Percentiles rank a stretch among this genome's conserved stretches.
These are phyloP conservation scores for Phytophthora vignae DNA, from an alignment of 352 stramenopile genomes.

Conservation along the genomic window DNA sequence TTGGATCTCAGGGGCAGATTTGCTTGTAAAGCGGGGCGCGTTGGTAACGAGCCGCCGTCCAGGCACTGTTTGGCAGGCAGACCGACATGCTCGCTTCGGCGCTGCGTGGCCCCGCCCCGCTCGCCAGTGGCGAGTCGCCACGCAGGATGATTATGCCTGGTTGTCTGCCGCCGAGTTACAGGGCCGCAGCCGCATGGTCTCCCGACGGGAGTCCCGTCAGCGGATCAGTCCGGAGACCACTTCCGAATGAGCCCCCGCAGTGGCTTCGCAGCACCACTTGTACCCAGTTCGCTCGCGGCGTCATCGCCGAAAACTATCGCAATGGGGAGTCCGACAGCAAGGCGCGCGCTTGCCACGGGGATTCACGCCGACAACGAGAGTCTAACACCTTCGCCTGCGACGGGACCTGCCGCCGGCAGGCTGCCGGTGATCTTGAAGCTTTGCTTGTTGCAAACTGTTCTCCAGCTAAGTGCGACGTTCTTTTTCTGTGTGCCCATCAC, in stretches of 20 bases:
- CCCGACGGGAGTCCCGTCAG: too few species aligned
- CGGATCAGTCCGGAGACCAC: neutral
- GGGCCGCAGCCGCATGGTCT: too few species aligned
- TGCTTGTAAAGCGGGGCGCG: slow-evolving; percentile 8
- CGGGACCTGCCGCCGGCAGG: too few species aligned
- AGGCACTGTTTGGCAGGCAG: neutral
- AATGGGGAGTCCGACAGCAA: too few species aligned
- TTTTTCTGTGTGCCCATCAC: neutral
- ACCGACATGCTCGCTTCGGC: neutral
- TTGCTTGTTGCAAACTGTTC: neutral
- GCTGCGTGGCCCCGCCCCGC: neutral
- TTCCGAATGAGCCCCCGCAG: neutral
- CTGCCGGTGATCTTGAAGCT: slow-evolving; percentile 1
- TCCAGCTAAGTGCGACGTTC: too few species aligned
- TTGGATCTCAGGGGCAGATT: neutral
- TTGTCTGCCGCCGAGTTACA: neutral
- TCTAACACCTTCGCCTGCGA: neutral
- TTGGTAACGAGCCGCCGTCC: neutral
- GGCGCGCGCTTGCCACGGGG: too few species aligned
- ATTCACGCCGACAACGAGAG: neutral
- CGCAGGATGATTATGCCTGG: slow-evolving; percentile 5
- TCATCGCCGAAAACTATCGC: too few species aligned
- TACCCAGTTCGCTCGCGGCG: too few species aligned
- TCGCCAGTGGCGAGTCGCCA: too few species aligned
- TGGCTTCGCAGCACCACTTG: neutral